Evolutionary conservation across 108 stramenopile species (phyloP).

Genomic region (Cyclotella cryptica): DNA sequence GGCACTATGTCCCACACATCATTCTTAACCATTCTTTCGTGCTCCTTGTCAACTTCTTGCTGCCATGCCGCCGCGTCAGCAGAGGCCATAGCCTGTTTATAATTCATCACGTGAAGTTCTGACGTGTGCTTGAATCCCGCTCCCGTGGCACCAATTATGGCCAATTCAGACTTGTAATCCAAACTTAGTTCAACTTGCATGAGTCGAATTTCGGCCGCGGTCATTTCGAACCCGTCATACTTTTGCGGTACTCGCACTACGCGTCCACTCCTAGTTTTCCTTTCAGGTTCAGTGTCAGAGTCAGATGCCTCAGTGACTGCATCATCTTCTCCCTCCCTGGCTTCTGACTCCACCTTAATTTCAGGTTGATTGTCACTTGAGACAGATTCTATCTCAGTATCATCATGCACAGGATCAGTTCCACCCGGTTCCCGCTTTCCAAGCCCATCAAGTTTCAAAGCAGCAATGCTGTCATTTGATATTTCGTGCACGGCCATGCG

Average conservation of each 20-base stretch:
- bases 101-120: constrained; percentile 35
- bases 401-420: no score
- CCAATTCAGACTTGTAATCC: not conserved
- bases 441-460: no score
- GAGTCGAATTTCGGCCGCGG: no score
- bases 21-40: constrained; percentile 5
- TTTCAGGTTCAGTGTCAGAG: not conserved
- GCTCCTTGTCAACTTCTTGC: constrained; percentile 38
- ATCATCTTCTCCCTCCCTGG: not conserved
- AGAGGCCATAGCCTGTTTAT: constrained; percentile 37
- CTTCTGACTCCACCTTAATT: not conserved
- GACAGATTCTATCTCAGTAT: no score
- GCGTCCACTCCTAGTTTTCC: not conserved
- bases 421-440: no score
- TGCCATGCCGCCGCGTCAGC: constrained; percentile 25
- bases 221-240: no score
- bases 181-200: no score
- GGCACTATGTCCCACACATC: not conserved
- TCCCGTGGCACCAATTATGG: not conserved
- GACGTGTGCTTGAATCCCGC: constrained; percentile 7
- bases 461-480: no score
- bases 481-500: no score
- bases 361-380: no score
- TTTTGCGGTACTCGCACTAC: no score
- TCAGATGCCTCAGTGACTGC: not conserved